Evolutionary conservation across 768 basidiomycete species (phyloP).

Genomic region (Mycena alexandri): DNA sequence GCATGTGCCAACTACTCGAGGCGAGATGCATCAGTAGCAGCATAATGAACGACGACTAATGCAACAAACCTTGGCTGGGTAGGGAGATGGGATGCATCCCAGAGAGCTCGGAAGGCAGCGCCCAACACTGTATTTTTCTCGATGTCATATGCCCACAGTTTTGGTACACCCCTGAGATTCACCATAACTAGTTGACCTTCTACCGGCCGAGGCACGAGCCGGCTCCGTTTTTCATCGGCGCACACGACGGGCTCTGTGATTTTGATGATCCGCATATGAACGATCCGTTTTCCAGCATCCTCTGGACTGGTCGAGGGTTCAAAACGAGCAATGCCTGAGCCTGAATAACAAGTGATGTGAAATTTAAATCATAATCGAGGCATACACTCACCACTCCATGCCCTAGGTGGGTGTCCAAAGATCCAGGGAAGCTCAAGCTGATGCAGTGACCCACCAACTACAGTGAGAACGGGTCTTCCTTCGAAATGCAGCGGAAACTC

Average conservation of each 20-base stretch:
- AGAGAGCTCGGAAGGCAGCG: not conserved
- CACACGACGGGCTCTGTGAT: not conserved
- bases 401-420: not conserved
- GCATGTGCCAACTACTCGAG: no score
- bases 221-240: not conserved
- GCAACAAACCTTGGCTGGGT: no score
- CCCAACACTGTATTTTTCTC: not conserved
- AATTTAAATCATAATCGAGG: not conserved
- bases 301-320: not conserved
- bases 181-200: not conserved
- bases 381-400: conserved; percentile 5
- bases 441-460: not conserved
- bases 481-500: not conserved
- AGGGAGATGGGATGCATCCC: not conserved
- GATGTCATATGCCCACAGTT: conserved; percentile 16
- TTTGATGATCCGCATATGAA: conserved; percentile 6
- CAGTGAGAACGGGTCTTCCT: not conserved
- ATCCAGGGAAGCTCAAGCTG: not conserved
- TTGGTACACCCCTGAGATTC: not conserved
- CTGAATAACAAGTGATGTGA: not conserved
- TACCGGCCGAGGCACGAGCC: not conserved
- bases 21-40: no score
- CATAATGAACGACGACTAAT: no score
- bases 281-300: not conserved
- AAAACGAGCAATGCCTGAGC: not conserved